Conservation (phyloP, 2,329 filamentous ascomycete genomes). For the Exophiala spinifera region DNA sequence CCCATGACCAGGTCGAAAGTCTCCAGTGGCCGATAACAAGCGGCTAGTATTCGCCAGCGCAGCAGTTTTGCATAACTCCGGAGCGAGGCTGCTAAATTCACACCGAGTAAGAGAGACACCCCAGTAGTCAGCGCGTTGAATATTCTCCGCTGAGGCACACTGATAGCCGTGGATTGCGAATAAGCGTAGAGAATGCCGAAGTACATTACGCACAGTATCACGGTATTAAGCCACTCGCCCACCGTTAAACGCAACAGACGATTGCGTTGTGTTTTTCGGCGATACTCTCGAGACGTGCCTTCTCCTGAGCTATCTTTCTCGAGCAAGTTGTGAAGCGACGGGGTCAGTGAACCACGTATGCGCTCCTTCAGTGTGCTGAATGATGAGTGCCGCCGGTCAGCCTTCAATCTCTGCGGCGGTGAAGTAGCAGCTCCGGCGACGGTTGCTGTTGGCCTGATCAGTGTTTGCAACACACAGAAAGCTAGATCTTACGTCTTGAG, state of each 20-base stretch:
- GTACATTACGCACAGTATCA: conserved; percentile 17
- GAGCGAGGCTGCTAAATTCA: conserved; percentile 24
- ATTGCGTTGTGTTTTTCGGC: conserved; percentile 14
- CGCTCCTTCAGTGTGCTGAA: conserved; percentile 11
- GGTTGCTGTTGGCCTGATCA: conserved; percentile 8
- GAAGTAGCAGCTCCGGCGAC: not conserved
- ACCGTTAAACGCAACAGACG: conserved; percentile 22
- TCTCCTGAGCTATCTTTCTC: conserved; percentile 5
- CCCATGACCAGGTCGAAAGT: conserved; percentile 27
- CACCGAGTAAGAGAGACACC: conserved; percentile 19
- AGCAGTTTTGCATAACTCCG: conserved; percentile 25
- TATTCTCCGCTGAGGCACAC: conserved; percentile 13
- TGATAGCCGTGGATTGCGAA: conserved; percentile 11
- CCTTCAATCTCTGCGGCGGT: not conserved
- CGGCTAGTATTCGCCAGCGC: conserved; percentile 23
- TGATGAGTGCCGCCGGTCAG: conserved; percentile 7
- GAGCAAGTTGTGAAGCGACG: conserved; percentile 17
- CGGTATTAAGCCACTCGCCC: conserved; percentile 23
- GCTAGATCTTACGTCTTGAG: not conserved
- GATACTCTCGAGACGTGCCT: conserved; percentile 16
- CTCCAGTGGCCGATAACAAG: conserved; percentile 20
- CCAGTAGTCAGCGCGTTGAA: conserved; percentile 26
- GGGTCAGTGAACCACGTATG: conserved; percentile 12
- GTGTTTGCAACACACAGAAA: not conserved
- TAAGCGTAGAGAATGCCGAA: conserved; percentile 21